Conservation (phyloP, 805 yeast genomes). For the Candida coquimbonensis region DNA sequence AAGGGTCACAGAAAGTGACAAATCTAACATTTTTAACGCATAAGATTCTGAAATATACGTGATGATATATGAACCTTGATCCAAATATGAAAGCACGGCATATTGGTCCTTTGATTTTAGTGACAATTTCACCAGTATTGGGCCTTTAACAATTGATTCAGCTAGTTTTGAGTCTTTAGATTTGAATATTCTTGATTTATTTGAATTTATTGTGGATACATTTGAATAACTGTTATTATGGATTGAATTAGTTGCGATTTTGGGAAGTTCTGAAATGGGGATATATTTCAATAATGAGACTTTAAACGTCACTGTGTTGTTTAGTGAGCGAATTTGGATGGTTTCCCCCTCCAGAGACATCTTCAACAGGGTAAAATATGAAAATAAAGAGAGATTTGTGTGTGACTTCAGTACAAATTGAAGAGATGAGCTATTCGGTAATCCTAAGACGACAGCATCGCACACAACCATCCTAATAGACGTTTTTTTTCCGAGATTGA, state of each 20-base stretch:
- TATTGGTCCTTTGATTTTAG: conserved; percentile 16
- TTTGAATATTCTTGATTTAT: conserved; percentile 16
- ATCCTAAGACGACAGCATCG: neutral
- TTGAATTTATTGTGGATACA: conserved; percentile 10
- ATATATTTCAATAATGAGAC: conserved; percentile 2
- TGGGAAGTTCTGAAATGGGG: conserved; percentile 9
- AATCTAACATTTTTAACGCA: conserved; percentile 32
- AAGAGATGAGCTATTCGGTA: too few species aligned
- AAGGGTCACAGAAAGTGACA: neutral
- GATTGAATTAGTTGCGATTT: conserved; percentile 9
- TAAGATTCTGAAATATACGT: conserved; percentile 37
- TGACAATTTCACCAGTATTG: conserved; percentile 13
- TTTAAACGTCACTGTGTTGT: neutral
- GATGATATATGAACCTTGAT: conserved; percentile 26
- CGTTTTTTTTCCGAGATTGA: too few species aligned
- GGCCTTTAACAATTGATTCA: neutral
- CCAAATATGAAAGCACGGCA: conserved; percentile 10
- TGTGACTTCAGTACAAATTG: too few species aligned
- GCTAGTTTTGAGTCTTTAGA: neutral
- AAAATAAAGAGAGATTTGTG: too few species aligned
- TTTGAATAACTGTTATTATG: conserved; percentile 7
- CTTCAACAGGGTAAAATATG: neutral
- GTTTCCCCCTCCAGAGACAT: neutral
- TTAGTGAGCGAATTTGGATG: neutral
- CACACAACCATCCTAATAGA: neutral